phyloP scores from a whole-genome alignment of 352 stramenopile genomes.

The Phytophthora boehmeriae region DNA sequence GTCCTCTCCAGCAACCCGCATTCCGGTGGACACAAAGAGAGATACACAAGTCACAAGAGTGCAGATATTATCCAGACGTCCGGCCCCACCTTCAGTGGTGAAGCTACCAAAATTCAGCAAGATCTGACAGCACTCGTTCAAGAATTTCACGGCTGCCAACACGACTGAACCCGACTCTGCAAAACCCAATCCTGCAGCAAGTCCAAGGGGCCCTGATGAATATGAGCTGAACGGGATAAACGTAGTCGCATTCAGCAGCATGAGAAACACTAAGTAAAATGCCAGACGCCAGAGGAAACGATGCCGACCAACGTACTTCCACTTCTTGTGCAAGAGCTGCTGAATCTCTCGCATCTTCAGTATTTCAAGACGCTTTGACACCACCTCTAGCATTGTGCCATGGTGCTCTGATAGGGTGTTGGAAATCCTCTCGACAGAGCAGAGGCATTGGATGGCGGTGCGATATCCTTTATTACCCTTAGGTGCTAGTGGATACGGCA shows the following conservation, averaged over 20 bases:
- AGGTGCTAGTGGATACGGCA: constrained; percentile 42
- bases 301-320: constrained; percentile 61
- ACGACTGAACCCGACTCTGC: constrained; percentile 36
- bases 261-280: constrained; percentile 44
- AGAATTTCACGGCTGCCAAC: constrained; percentile 49
- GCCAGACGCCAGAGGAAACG: constrained; percentile 48
- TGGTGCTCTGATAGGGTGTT: constrained; percentile 35
- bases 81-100: constrained; percentile 46
- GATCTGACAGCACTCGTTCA: constrained; percentile 60
- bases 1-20: constrained; percentile 22
- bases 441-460: constrained; percentile 66
- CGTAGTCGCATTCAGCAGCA: constrained; percentile 52
- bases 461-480: constrained; percentile 40
- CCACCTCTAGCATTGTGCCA: constrained; percentile 26
- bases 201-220: constrained; percentile 8
- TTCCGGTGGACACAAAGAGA: constrained; percentile 37
- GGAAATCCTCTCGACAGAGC: constrained; percentile 55
- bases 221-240: constrained; percentile 51
- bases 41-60: constrained; percentile 44
- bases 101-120: constrained; percentile 48
- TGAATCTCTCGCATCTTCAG: constrained; percentile 60
- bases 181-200: constrained; percentile 34
- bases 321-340: constrained; percentile 62
- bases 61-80: constrained; percentile 62
- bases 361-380: constrained; percentile 56